These are phyloP conservation scores for Mallotus nudiflorus DNA, from an alignment of 345 rosid genomes.

Conservation along the genomic window DNA sequence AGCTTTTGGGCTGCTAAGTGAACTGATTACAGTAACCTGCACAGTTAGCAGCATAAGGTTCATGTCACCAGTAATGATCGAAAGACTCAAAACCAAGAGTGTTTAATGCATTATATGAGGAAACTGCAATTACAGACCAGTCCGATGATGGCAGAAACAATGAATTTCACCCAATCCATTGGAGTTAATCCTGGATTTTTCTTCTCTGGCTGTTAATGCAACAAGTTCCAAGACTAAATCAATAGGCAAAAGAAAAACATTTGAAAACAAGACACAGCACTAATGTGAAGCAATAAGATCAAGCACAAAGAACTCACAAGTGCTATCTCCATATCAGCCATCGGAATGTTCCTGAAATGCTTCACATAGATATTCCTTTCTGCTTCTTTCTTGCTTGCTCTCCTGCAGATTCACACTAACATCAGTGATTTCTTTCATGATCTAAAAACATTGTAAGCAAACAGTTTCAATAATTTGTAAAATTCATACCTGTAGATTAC, in stretches of 20 bases:
- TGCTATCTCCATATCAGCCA: conserved; percentile 37
- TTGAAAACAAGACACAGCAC: neutral
- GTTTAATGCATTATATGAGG: neutral
- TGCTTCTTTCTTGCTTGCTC: conserved; percentile 10
- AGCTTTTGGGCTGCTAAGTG: conserved; percentile 8
- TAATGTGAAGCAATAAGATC: neutral
- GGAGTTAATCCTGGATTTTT: conserved; percentile 35
- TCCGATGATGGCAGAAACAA: conserved; percentile 29
- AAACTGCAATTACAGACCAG: conserved; percentile 19
- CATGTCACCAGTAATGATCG: neutral
- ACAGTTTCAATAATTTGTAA: neutral
- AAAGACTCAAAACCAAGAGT: neutral
- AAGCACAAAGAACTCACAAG: conserved; percentile 20
- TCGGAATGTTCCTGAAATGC: conserved; percentile 30
- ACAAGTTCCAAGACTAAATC: neutral
- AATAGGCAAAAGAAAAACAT: neutral
- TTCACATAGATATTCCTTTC: conserved; percentile 28
- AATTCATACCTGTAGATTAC: conserved; percentile 67
- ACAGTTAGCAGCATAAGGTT: neutral
- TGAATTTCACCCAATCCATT: conserved; percentile 33
- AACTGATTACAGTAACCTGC: conserved; percentile 23
- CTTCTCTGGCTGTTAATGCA: conserved; percentile 29
- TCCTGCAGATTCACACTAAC: conserved; percentile 17
- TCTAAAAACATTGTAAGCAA: neutral
- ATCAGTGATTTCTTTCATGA: neutral